A percentile compares a stretch with the other conserved stretches of the same genome.
Conservation (phyloP, 2,329 filamentous ascomycete species). For the Pseudogymnoascus sp. region DNA sequence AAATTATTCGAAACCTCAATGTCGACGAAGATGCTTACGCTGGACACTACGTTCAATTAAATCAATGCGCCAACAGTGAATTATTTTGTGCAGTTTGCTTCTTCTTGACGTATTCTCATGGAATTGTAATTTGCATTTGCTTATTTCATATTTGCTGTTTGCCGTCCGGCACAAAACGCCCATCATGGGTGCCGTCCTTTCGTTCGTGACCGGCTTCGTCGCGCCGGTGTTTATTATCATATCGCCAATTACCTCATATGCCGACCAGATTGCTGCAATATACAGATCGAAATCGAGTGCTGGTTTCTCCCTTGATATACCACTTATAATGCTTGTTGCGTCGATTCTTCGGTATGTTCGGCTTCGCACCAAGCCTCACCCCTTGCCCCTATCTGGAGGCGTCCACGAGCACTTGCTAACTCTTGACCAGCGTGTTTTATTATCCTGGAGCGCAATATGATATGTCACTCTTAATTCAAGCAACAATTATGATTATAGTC, state of each 20-base stretch:
- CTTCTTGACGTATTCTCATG: not conserved
- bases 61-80: not conserved
- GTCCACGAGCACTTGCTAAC: slow-evolving; percentile 12
- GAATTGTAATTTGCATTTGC: slow-evolving; percentile 8
- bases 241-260: slow-evolving; percentile 58
- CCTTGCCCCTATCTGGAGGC: slow-evolving; percentile 1
- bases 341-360: slow-evolving; percentile 52
- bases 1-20: not conserved
- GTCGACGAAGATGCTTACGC: not conserved
- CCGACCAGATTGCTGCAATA: slow-evolving; percentile 60
- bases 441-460: slow-evolving; percentile 62
- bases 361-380: not conserved
- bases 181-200: slow-evolving; percentile 26
- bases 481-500: slow-evolving; percentile 58
- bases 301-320: slow-evolving; percentile 64
- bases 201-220: slow-evolving; percentile 44
- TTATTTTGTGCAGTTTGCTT: not conserved
- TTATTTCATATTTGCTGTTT: not conserved
- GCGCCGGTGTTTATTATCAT: slow-evolving; percentile 57
- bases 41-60: not conserved
- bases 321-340: slow-evolving; percentile 64
- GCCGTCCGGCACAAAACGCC: not conserved
- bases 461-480: slow-evolving; percentile 54
- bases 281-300: slow-evolving; percentile 56
- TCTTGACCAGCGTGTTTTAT: slow-evolving; percentile 53